Conservation (phyloP, 176 grass and related monocot species). For the Oryza longistaminata region DNA sequence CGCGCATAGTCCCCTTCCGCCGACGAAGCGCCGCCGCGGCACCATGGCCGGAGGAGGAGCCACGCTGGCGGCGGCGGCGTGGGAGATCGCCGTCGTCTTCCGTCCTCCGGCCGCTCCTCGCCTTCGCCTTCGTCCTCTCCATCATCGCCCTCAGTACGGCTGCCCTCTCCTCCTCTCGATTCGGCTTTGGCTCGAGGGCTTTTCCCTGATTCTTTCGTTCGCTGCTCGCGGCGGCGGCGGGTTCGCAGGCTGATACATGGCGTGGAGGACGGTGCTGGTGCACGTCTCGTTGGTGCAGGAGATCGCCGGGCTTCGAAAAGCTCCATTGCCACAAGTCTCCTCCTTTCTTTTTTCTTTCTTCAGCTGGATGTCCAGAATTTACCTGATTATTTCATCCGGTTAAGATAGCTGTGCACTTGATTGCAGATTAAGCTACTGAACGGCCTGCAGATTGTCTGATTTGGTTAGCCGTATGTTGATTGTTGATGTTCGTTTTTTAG, state of each 20-base stretch:
- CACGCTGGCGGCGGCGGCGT: constrained; percentile 24
- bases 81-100: constrained; percentile 52
- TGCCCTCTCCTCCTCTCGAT: not conserved
- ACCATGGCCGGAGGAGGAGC: constrained; percentile 29
- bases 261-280: constrained; percentile 91
- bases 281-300: constrained; percentile 95
- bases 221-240: not conserved
- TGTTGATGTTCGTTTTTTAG: no score
- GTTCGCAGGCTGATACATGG: constrained; percentile 78
- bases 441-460: no score
- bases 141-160: constrained; percentile 69
- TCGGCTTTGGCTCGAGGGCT: not conserved
- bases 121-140: constrained; percentile 65
- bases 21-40: constrained; percentile 9
- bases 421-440: no score
- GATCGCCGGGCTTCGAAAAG: constrained; percentile 69
- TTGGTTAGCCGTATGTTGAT: no score
- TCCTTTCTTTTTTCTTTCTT: not conserved
- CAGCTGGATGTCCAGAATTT: not conserved
- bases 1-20: not conserved
- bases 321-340: not conserved
- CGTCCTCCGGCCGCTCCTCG: constrained; percentile 75
- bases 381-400: no score
- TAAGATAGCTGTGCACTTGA: no score
- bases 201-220: constrained; percentile 10